These are phyloP conservation scores for Blastocystis sp. DNA, from an alignment of 352 stramenopile genomes.

Conservation along the genomic window DNA sequence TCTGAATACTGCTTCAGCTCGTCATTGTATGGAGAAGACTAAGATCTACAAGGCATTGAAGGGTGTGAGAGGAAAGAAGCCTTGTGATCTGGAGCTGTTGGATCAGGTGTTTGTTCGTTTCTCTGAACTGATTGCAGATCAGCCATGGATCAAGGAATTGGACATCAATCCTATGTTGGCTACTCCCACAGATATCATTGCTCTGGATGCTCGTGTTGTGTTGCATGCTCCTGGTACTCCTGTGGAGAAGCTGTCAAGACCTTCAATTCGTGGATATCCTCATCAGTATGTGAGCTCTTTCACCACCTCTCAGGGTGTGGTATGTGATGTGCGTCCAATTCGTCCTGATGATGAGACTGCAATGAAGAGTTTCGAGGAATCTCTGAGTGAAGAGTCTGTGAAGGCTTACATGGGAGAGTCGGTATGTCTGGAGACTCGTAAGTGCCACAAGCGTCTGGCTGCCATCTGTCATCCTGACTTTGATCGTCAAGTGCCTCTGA, in stretches of 20 bases:
- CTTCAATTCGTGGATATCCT: conserved; percentile 20
- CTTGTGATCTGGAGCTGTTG: conserved; percentile 39
- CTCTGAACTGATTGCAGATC: conserved; percentile 42
- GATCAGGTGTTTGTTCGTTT: conserved; percentile 61
- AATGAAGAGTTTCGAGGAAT: conserved; percentile 40
- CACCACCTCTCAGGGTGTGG: not conserved
- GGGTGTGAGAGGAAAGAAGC: conserved; percentile 33
- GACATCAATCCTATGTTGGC: conserved; percentile 58
- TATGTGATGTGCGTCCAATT: not conserved
- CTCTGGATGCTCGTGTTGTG: conserved; percentile 57
- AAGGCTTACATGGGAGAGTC: conserved; percentile 28
- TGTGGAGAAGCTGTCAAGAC: conserved; percentile 41
- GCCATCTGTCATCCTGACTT: conserved; percentile 19
- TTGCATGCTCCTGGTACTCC: conserved; percentile 28
- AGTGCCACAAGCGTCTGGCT: not conserved
- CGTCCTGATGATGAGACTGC: conserved; percentile 34
- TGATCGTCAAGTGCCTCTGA: conserved; percentile 25
- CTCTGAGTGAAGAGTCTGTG: conserved; percentile 9
- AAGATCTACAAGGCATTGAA: conserved; percentile 62
- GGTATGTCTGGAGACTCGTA: not conserved
- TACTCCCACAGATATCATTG: conserved; percentile 37
- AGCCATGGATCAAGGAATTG: conserved; percentile 58
- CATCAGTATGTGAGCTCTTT: conserved; percentile 33
- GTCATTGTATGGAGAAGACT: conserved; percentile 51
- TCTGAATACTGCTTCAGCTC: conserved; percentile 48